Evolutionary conservation across 2,329 filamentous ascomycete species (phyloP), one percentile per base, ranked within the genome.

Genomic region (Calonectria fujianensis): DNA sequence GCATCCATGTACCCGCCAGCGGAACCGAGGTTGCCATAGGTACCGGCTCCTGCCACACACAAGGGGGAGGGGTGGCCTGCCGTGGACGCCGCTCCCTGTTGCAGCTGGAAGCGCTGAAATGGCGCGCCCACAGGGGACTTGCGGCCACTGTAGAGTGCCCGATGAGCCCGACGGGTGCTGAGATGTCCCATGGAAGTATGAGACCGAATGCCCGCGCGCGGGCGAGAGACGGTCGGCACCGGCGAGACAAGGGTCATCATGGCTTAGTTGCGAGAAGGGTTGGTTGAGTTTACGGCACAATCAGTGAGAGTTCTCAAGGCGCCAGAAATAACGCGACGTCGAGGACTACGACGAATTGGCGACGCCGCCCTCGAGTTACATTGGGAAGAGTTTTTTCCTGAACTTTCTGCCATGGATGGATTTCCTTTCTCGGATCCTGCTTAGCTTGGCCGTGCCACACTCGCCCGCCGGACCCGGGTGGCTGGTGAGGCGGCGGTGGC

Each of bases 401-500:
- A 48, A 48, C 13, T 48, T 16, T n/a, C 31, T 31, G 35, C n/a
- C 57, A 39, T 61, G 57, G 57, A 39, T 76, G 74, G 72, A 72
- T 73, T 77, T 70, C 68, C 66, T 41, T 48, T 74, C 78, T 74
- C 71, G 52, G 52, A 61, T 61, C 57, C 57, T 61, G n/a, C 64
- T 76, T 76, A 54, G 37, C 9, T 29, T 51, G 48, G 8, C 32
- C 48, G 48, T 41, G 35, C 24, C 37, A 27, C 50, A 31, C 66
- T 14, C n/a, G 8, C 29, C 32, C 74, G 66, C 76, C 79, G 75
- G 74, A 74, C 72, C 69, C 31, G 18, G 76, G 79, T 79, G 79
- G 79, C 77, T 80, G 75, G 78, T 75, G 72, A 76, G 74, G 69
- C 69, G 69, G 75, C 75, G 74, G 79, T 81, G 79, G 79, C 79